Percentiles rank a stretch among this genome's conserved stretches.
Conservation (phyloP, 164 flowering plant genomes). For the Aristolochia contorta region DNA sequence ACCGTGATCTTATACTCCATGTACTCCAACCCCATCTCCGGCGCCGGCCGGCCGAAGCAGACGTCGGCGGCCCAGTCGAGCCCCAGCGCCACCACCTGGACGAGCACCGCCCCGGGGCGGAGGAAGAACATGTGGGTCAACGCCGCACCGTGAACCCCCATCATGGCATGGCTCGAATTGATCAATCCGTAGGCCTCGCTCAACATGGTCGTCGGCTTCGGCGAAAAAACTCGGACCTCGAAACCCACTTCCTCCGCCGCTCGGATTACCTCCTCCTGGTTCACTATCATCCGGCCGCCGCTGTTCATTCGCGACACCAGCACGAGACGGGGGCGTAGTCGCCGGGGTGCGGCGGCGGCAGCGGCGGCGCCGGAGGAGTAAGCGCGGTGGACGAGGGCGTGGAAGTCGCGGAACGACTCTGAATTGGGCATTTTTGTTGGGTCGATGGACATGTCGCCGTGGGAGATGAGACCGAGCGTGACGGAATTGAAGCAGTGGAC, state of each 20-base stretch:
- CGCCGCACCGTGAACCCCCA: slow-evolving; percentile 48
- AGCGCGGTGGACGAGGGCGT: background rate
- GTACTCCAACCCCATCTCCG: slow-evolving; percentile 23
- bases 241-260: slow-evolving; percentile 34
- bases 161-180: slow-evolving; percentile 35
- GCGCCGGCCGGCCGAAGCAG: slow-evolving; percentile 26
- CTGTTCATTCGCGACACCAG: slow-evolving; percentile 18
- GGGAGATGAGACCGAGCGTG: slow-evolving; percentile 7
- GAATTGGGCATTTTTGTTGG: slow-evolving; percentile 6
- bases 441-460: slow-evolving; percentile 3
- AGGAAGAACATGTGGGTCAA: slow-evolving; percentile 32
- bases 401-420: slow-evolving; percentile 6
- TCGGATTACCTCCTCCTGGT: slow-evolving; percentile 19
- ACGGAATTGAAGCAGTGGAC: slow-evolving; percentile 44
- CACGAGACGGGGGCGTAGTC: slow-evolving; percentile 25
- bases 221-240: slow-evolving; percentile 30
- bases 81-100: slow-evolving; percentile 38
- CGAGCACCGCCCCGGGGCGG: slow-evolving; percentile 21
- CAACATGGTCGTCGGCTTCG: slow-evolving; percentile 19
- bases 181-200: slow-evolving; percentile 22
- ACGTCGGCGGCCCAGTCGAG: slow-evolving; percentile 21
- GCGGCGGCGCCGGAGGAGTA: background rate
- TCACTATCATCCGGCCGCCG: slow-evolving; percentile 25
- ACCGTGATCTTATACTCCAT: slow-evolving; percentile 27
- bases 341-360: background rate